These are phyloP conservation scores for Huntiella decipiens DNA, from an alignment of 2,329 filamentous ascomycete genomes.

Conservation along the genomic window DNA sequence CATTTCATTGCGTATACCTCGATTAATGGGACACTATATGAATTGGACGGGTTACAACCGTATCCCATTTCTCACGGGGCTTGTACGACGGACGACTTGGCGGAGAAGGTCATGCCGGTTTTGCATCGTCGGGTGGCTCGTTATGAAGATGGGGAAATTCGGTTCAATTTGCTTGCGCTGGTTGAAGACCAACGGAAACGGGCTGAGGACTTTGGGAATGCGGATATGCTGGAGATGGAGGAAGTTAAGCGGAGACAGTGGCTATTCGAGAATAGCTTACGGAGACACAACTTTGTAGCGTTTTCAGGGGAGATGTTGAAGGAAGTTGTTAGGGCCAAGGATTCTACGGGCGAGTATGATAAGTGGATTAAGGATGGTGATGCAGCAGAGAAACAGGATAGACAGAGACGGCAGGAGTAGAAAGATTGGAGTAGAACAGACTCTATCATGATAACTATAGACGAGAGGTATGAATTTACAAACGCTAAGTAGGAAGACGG, in stretches of 20 bases:
- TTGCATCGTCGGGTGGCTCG: constrained; percentile 65
- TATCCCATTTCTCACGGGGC: constrained; percentile 76
- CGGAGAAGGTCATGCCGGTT: constrained; percentile 66
- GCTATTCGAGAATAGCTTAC: constrained; percentile 86
- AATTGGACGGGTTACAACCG: constrained; percentile 86
- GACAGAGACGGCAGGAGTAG: too few relatives aligned
- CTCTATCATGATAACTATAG: too few relatives aligned
- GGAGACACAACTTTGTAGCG: constrained; percentile 88
- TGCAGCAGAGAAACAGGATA: too few relatives aligned
- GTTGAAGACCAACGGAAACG: constrained; percentile 61
- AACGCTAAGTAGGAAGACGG: too few relatives aligned
- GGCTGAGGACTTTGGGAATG: constrained; percentile 66
- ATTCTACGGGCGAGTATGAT: constrained; percentile 41
- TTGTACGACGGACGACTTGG: constrained; percentile 53
- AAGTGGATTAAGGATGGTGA: constrained; percentile 38
- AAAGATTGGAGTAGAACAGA: too few relatives aligned
- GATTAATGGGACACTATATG: constrained; percentile 65
- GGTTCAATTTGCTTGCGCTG: constrained; percentile 91
- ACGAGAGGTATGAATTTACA: too few relatives aligned
- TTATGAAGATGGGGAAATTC: constrained; percentile 74
- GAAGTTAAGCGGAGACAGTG: constrained; percentile 69
- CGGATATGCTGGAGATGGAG: constrained; percentile 59
- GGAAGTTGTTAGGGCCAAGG: constrained; percentile 58
- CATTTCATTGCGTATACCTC: constrained; percentile 94
- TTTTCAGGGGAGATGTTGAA: constrained; percentile 84